Evolutionary conservation across 441 rosid species (phyloP).

Genomic region (Dalechampia spathulata): DNA sequence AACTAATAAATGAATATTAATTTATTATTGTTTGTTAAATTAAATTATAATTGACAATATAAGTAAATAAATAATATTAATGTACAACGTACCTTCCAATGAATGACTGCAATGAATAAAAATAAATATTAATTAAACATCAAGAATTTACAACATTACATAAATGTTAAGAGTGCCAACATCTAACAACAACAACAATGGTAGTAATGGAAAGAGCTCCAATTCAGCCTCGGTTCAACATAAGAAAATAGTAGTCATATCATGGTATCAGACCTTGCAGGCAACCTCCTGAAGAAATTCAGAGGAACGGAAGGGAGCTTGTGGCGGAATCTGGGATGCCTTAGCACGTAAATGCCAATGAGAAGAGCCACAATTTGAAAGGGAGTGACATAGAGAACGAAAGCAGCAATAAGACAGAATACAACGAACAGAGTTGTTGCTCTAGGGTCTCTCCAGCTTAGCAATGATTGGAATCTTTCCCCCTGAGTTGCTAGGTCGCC

Average conservation of each 20-base stretch:
- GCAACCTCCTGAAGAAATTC: slow-evolving; percentile 77
- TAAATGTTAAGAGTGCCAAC: not conserved
- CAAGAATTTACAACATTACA: not conserved
- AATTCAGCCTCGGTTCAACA: not conserved
- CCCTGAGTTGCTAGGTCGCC: too few species aligned
- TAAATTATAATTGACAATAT: too few species aligned
- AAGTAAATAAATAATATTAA: too few species aligned
- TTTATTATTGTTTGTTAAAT: too few species aligned
- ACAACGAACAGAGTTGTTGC: too few species aligned
- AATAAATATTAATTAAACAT: slow-evolving; percentile 1
- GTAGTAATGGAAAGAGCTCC: not conserved
- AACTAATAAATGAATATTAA: too few species aligned
- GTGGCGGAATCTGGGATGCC: slow-evolving; percentile 77
- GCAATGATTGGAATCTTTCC: too few species aligned
- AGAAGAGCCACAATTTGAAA: too few species aligned
- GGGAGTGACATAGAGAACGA: too few species aligned
- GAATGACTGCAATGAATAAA: not conserved
- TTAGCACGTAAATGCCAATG: slow-evolving; percentile 50
- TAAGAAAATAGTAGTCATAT: slow-evolving; percentile 18
- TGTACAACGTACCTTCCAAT: too few species aligned
- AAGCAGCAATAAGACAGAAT: too few species aligned
- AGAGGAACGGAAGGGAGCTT: slow-evolving; percentile 70
- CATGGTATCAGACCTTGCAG: slow-evolving; percentile 63
- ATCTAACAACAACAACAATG: not conserved
- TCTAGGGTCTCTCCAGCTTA: too few species aligned